phyloP scores from a whole-genome alignment of 2,329 filamentous ascomycete genomes.

The Zymoseptoria ardabiliae region DNA sequence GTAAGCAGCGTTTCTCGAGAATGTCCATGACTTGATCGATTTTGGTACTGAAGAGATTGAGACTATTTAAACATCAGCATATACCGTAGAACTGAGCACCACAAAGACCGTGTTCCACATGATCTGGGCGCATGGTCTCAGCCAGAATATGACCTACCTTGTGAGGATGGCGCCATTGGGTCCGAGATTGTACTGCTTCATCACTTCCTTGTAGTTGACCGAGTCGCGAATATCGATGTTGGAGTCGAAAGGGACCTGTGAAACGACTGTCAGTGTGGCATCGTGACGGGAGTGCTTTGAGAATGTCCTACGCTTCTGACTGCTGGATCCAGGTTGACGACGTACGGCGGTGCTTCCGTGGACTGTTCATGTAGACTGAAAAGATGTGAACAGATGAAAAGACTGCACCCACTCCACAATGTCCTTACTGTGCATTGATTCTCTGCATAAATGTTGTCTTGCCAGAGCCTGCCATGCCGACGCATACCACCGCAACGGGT shows the following conservation, averaged over 20 bases:
- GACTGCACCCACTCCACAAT: not conserved
- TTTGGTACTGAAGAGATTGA: constrained; percentile 97
- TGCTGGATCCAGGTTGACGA: constrained; percentile 94
- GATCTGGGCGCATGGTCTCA: too few species aligned
- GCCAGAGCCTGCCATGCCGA: constrained; percentile 96
- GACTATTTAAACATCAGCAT: constrained; percentile 12
- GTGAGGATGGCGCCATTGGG: constrained; percentile 97
- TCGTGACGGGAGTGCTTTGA: not conserved
- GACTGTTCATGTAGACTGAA: constrained; percentile 54
- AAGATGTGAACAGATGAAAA: not conserved
- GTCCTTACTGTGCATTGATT: constrained; percentile 66
- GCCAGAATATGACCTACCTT: constrained; percentile 36
- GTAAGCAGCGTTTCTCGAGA: constrained; percentile 68
- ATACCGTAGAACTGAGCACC: not conserved
- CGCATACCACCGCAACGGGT: constrained; percentile 79
- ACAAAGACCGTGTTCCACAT: too few species aligned
- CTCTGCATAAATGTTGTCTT: constrained; percentile 99
- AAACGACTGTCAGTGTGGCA: not conserved
- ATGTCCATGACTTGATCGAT: constrained; percentile 89
- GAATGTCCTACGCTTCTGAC: constrained; percentile 54
- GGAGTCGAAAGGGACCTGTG: constrained; percentile 74
- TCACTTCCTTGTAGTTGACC: constrained; percentile 99
- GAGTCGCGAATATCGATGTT: constrained; percentile 99
- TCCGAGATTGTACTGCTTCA: constrained; percentile 97
- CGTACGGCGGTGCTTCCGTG: constrained; percentile 76